Base-by-base conservation (phyloP, 768 basidiomycete genomes). In the Suillus ampliporus region DNA sequence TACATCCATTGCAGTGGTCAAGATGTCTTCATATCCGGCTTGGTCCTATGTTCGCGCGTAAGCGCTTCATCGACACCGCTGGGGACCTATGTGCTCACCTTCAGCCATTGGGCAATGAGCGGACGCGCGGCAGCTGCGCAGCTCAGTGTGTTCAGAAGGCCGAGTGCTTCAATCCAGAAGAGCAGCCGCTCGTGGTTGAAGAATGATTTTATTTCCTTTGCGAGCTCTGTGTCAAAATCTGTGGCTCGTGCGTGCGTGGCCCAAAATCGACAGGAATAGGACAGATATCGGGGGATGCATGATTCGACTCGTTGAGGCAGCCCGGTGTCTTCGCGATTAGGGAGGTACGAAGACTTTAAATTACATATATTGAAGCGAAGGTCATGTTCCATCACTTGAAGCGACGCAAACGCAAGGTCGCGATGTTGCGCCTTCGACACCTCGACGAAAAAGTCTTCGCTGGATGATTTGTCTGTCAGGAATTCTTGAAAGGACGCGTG, bases 281-380 rank as follows among this genome's bases (percentile, higher is more conserved):
- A 59, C 3, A 65, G 53, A 37, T 57, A 35, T 3, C 15, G 21
- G 4, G 66, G 23, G 17, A 65, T 65, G 23, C 31, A 41, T n/a
- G 7, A 34, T 28, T 56, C 15, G 6, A 65, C n/a, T 9, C 58
- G 52, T 14, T 41, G 21, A 2, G 31, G 21, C 44, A 51, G 41
- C 9, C 38, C 40, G 4, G 19, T 14, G 13, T 77, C 59, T 13
- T 78, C 66, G 21, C 51, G 50, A 60, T 80, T 77, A 8, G 40
- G 64, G 13, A 68, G 28, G 53, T 73, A 71, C 2, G 78, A 79
- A 14, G 69, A 72, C 41, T 69, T 63, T 14, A 80, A 60, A 9
- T 73, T 28, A 61, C 73, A 76, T 15, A 80, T 77, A 59, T 80
- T 77, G 68, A 80, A 80, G 51, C 63, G 63, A 28, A 78, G 73